Evolutionary conservation across 306 rosid genomes (phyloP).

Genomic region (Prunus dulcis): DNA sequence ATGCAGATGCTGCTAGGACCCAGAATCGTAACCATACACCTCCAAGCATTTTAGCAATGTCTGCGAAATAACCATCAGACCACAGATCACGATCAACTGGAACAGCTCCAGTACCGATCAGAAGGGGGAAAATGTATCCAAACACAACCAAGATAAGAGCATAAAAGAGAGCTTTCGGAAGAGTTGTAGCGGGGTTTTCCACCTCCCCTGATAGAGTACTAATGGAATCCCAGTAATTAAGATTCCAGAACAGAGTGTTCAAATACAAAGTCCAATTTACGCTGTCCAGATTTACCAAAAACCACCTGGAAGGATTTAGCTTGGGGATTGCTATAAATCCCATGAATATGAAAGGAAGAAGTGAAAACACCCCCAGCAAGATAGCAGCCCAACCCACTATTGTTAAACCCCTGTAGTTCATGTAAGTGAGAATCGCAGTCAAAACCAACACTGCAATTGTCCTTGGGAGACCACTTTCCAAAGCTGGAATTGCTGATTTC

Average conservation of each 20-base stretch:
- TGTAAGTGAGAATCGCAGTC: conserved; percentile 48
- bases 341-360: conserved; percentile 60
- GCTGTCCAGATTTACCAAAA: conserved; percentile 35
- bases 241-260: conserved; percentile 71
- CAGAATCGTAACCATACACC: conserved; percentile 61
- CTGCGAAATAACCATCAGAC: conserved; percentile 68
- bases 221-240: conserved; percentile 68
- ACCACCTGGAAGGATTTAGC: conserved; percentile 53
- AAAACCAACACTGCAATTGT: conserved; percentile 33
- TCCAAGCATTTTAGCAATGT: conserved; percentile 47
- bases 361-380: conserved; percentile 53
- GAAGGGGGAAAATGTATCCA: conserved; percentile 57
- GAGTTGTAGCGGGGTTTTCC: conserved; percentile 51
- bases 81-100: conserved; percentile 41
- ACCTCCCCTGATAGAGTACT: conserved; percentile 72
- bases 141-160: conserved; percentile 50
- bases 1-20: conserved; percentile 61
- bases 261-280: conserved; percentile 61
- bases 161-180: conserved; percentile 57
- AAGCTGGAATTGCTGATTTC: conserved; percentile 50
- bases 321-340: conserved; percentile 53
- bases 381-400: conserved; percentile 65
- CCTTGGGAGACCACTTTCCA: conserved; percentile 51
- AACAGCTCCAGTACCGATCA: conserved; percentile 55
- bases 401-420: conserved; percentile 63